Percentiles rank a stretch among this genome's conserved stretches.
Conservation (phyloP, 2,329 filamentous ascomycete genomes). For the Alternaria brassicicola region DNA sequence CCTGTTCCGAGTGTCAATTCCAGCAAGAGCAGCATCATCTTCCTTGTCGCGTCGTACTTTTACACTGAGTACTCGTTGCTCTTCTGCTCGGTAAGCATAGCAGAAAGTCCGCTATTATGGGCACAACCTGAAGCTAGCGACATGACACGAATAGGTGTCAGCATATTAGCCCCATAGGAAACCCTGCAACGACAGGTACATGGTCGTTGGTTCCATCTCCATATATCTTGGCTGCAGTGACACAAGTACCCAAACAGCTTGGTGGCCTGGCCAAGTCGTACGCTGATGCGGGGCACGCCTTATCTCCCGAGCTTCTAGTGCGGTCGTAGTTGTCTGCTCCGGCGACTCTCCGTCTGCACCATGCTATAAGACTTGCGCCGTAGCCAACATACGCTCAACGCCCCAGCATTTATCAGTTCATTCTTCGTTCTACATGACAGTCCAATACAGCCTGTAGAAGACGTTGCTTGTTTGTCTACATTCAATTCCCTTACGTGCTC, state of each 20-base stretch:
- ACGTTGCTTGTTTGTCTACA: background rate
- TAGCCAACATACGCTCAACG: background rate
- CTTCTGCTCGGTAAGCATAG: background rate
- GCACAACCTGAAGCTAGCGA: background rate
- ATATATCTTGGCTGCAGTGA: background rate
- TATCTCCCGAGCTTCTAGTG: background rate
- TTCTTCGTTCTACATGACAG: background rate
- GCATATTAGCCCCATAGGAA: background rate
- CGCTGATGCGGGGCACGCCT: background rate
- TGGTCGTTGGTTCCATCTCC: background rate
- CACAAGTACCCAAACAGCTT: background rate
- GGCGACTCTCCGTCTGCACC: background rate
- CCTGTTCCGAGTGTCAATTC: slow-evolving; percentile 5
- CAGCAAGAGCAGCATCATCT: background rate
- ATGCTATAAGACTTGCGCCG: background rate
- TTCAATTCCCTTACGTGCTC: background rate
- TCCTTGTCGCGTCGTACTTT: background rate
- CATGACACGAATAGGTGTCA: background rate
- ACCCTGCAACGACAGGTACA: background rate
- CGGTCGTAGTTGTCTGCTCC: background rate
- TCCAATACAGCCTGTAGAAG: background rate
- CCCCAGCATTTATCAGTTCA: too few species aligned
- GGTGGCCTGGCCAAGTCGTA: background rate
- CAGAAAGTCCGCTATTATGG: background rate
- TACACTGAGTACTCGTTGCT: background rate